Evolutionary conservation across 495 filamentous ascomycete species (phyloP).

Genomic region (Xylaria castorea): DNA sequence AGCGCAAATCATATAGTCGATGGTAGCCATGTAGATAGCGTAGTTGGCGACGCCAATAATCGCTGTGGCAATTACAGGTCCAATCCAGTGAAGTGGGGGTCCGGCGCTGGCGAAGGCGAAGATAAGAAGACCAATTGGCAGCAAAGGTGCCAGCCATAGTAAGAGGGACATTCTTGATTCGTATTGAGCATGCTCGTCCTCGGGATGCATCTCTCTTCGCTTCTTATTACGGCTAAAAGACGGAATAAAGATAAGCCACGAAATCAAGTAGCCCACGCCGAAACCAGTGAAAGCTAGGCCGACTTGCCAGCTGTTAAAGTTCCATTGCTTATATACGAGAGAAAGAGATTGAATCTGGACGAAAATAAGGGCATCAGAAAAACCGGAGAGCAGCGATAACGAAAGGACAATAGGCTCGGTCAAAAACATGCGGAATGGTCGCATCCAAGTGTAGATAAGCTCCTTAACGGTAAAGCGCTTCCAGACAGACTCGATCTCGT

Average conservation of each 20-base stretch:
- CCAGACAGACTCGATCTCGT: conserved; percentile 62
- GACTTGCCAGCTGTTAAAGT: conserved; percentile 60
- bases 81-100: conserved; percentile 69
- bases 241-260: conserved; percentile 69
- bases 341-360: conserved; percentile 74
- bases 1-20: conserved; percentile 84
- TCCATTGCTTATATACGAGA: conserved; percentile 70
- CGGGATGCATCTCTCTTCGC: conserved; percentile 57
- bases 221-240: conserved; percentile 65
- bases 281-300: conserved; percentile 72
- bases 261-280: conserved; percentile 68
- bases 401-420: conserved; percentile 78
- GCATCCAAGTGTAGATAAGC: conserved; percentile 67
- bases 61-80: conserved; percentile 62
- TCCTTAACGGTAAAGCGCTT: conserved; percentile 62
- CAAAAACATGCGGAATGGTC: conserved; percentile 81
- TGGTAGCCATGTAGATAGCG: conserved; percentile 79
- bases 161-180: conserved; percentile 65
- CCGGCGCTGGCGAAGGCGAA: conserved; percentile 74
- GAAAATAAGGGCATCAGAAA: conserved; percentile 82
- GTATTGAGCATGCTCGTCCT: conserved; percentile 67
- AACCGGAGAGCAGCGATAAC: conserved; percentile 76
- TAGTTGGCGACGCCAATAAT: conserved; percentile 76
- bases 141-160: conserved; percentile 70
- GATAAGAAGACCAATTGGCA: conserved; percentile 72